phyloP scores from a whole-genome alignment of 768 basidiomycete species.

The Cubamyces sp. region DNA sequence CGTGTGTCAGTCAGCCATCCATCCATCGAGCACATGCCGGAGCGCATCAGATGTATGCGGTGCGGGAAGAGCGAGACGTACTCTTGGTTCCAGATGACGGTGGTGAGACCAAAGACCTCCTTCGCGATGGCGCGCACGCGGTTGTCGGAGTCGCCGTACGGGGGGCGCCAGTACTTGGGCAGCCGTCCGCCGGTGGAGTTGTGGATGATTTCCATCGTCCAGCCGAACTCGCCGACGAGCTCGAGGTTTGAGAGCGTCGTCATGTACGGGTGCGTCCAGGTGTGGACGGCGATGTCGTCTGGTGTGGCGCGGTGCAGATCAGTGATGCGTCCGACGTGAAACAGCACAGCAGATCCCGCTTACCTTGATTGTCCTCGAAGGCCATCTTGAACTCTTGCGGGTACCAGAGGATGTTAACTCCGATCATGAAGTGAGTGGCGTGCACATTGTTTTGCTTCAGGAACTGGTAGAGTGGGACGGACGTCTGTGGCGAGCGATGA shows the following conservation, averaged over 20 bases:
- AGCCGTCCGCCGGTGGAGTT: constrained; percentile 66
- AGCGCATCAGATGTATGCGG: constrained; percentile 1
- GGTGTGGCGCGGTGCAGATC: neutral
- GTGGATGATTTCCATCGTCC: constrained; percentile 57
- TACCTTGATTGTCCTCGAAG: constrained; percentile 39
- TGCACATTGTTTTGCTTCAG: constrained; percentile 62
- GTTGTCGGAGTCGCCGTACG: constrained; percentile 83
- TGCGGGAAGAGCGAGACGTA: constrained; percentile 37
- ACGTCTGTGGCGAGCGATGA: constrained; percentile 30
- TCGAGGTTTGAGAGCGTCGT: constrained; percentile 49
- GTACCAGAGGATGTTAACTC: constrained; percentile 68
- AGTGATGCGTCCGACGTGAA: neutral
- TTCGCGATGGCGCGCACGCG: constrained; percentile 85
- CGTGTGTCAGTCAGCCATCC: neutral
- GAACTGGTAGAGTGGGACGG: constrained; percentile 61
- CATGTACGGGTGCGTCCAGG: constrained; percentile 54
- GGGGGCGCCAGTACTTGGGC: constrained; percentile 87
- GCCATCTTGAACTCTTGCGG: constrained; percentile 58
- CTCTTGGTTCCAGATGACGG: constrained; percentile 94
- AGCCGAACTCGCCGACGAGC: constrained; percentile 53
- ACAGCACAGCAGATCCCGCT: neutral
- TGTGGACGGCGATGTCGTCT: constrained; percentile 48
- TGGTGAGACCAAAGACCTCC: constrained; percentile 82
- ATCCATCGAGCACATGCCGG: too few species aligned
- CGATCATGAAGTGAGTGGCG: constrained; percentile 93